Evolutionary conservation across 257 asterid genomes (phyloP).

Genomic region (Buddleja alternifolia): DNA sequence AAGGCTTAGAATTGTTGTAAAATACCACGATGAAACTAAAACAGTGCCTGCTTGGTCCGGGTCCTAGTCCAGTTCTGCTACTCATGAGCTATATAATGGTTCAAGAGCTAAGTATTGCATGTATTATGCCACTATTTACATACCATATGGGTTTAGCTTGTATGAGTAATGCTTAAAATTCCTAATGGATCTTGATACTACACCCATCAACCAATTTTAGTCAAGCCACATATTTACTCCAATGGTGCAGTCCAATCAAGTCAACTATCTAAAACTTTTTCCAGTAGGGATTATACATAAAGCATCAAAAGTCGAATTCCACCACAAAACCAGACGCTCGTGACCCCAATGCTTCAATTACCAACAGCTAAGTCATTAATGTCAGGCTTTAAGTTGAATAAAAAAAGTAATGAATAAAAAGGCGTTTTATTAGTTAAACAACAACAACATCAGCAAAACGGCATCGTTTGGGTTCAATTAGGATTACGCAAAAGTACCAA

Average conservation of each 20-base stretch:
- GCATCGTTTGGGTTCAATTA: no score
- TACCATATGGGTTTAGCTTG: background rate
- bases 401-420: no score
- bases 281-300: background rate
- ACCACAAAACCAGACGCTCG: background rate
- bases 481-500: no score
- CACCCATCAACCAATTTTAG: background rate
- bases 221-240: background rate
- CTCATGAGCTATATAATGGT: background rate
- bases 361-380: background rate
- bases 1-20: no score
- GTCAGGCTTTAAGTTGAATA: no score
- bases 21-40: no score
- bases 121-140: background rate
- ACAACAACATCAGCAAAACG: no score
- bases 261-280: background rate
- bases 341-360: no score
- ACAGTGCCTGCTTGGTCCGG: background rate
- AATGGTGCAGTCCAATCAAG: background rate
- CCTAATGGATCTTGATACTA: background rate
- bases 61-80: no score
- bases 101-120: background rate
- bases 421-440: no score
- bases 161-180: background rate
- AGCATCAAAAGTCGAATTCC: background rate